phyloP scores from a whole-genome alignment of 1,284 basidiomycete species.

The Leccinum subrobustum region DNA sequence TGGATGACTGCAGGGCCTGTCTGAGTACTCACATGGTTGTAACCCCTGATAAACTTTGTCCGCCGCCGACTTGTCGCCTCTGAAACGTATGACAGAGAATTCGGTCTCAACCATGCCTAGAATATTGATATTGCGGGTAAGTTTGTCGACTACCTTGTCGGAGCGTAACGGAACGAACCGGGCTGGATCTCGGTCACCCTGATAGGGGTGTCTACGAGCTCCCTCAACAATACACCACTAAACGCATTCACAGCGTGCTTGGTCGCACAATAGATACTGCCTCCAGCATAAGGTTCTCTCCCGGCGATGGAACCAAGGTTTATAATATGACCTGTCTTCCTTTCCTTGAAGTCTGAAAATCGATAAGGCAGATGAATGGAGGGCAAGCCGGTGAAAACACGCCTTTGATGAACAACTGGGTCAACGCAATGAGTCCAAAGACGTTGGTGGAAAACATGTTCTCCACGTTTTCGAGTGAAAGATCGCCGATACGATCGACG shows the following conservation, averaged over 20 bases:
- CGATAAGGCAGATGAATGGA: background rate
- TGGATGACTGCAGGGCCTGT: background rate
- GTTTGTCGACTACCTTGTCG: background rate
- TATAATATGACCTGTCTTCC: constrained; percentile 89
- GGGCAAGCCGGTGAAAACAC: constrained; percentile 12
- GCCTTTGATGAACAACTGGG: constrained; percentile 78
- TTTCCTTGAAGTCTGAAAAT: constrained; percentile 80
- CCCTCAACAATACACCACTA: constrained; percentile 78
- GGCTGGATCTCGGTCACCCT: constrained; percentile 91
- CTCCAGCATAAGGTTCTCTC: constrained; percentile 87
- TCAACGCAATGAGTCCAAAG: constrained; percentile 81
- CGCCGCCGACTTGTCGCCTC: constrained; percentile 79
- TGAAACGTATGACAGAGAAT: constrained; percentile 87
- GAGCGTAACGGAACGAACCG: constrained; percentile 43
- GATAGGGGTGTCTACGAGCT: constrained; percentile 89
- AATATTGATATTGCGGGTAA: constrained; percentile 3
- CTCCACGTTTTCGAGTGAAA: constrained; percentile 74
- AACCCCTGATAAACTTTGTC: constrained; percentile 90
- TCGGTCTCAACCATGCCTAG: constrained; percentile 89
- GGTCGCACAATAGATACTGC: constrained; percentile 79
- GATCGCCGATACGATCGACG: constrained; percentile 78
- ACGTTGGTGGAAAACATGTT: constrained; percentile 95
- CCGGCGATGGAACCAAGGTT: constrained; percentile 95
- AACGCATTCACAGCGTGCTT: constrained; percentile 93
- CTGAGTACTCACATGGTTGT: constrained; percentile 60